Evolutionary conservation across 1,284 basidiomycete species (phyloP).

Genomic region (Naganishia sp.): DNA sequence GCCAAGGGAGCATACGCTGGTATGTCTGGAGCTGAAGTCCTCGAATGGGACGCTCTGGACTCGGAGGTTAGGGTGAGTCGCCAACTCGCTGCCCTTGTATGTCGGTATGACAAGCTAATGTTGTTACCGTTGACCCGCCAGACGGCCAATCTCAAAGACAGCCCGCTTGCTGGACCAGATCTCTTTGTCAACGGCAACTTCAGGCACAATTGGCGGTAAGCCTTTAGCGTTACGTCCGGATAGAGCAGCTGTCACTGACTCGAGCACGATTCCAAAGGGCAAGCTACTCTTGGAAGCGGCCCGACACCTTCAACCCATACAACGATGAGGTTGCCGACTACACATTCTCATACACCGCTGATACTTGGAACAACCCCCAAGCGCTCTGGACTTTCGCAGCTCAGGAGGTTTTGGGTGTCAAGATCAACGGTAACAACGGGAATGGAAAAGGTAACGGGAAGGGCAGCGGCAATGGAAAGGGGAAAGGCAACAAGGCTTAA

Average conservation of each 20-base stretch:
- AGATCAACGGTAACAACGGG: conserved; percentile 22
- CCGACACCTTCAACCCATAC: conserved; percentile 46
- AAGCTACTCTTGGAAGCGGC: conserved; percentile 12
- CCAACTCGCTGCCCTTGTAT: not conserved
- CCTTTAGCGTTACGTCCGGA: too few relatives aligned
- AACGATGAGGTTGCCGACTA: conserved; percentile 47
- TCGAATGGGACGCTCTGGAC: conserved; percentile 66
- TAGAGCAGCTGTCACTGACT: not conserved
- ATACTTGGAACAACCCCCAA: conserved; percentile 68
- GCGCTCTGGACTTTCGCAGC: conserved; percentile 62
- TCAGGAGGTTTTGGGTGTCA: conserved; percentile 14
- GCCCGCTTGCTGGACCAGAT: conserved; percentile 64
- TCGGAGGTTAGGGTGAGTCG: conserved; percentile 60
- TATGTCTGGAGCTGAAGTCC: conserved; percentile 68
- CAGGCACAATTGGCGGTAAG: conserved; percentile 57
- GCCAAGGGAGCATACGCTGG: conserved; percentile 51
- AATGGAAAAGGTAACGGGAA: conserved; percentile 17
- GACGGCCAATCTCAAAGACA: conserved; percentile 62
- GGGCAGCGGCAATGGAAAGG: not conserved
- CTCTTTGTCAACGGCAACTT: conserved; percentile 61
- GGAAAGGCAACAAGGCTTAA: not conserved
- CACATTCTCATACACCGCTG: conserved; percentile 64
- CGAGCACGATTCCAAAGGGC: not conserved
- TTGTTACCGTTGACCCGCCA: not conserved
- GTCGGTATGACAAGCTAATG: not conserved